These are phyloP conservation scores for sunflower (Helianthus annuus) DNA, from an alignment of 129 eudicot genomes.

Conservation along the genomic window HanXRQr2.0-SUNRISE NC_035444.2:53731233-53731732, in stretches of 20 bases:
- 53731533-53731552: constrained; percentile 44
- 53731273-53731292: constrained; percentile 20
- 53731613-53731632: constrained; percentile 32
- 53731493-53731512: constrained; percentile 40
- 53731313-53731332: constrained; percentile 5
- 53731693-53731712: background rate
- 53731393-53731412: constrained; percentile 21
- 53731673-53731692: constrained; percentile 32
- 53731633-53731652: constrained; percentile 6
- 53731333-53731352: background rate
- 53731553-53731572: constrained; percentile 55
- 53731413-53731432: constrained; percentile 40
- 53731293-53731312: constrained; percentile 13
- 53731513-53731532: constrained; percentile 28
- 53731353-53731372: constrained; percentile 20
- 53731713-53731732: constrained; percentile 1
- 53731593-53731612: constrained; percentile 41
- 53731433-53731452: constrained; percentile 14
- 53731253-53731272: constrained; percentile 29
- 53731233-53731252: constrained; percentile 31
- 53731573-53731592: constrained; percentile 28
- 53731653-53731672: constrained; percentile 55
- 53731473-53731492: constrained; percentile 37
- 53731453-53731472: constrained; percentile 54
- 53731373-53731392: constrained; percentile 14